Percentiles rank a stretch among this genome's conserved stretches.
Conservation (phyloP, 176 grass and related monocot genomes). For the Oryza nivara region DNA sequence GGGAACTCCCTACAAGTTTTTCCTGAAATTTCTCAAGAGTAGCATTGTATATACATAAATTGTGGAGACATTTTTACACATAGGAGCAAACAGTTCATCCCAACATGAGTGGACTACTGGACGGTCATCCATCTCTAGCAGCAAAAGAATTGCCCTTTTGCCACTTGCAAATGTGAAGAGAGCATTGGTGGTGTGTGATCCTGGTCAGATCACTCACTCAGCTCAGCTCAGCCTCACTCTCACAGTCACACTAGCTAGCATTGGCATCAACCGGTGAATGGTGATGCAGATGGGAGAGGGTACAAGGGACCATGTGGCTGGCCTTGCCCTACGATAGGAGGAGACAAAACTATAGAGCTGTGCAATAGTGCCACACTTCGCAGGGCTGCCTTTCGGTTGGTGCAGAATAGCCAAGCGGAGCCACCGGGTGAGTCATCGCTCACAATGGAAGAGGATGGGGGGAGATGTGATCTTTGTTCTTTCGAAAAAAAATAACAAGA, state of each 20-base stretch:
- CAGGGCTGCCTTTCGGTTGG: slow-evolving; percentile 31
- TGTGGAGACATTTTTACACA: too few species aligned
- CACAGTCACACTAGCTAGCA: background rate
- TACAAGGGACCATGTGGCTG: slow-evolving; percentile 38
- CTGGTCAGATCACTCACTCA: slow-evolving; percentile 18
- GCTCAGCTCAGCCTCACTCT: background rate
- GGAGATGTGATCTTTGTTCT: background rate
- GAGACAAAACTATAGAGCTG: slow-evolving; percentile 30
- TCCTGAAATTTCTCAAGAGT: too few species aligned
- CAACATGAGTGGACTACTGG: background rate
- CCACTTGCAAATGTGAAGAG: slow-evolving; percentile 1
- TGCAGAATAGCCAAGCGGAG: slow-evolving; percentile 12
- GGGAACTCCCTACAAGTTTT: too few species aligned
- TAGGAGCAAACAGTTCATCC: background rate
- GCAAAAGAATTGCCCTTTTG: background rate
- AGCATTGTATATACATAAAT: background rate
- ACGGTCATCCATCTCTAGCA: background rate
- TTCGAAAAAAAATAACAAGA: background rate
- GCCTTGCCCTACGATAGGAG: background rate
- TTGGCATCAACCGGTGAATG: slow-evolving; percentile 23
- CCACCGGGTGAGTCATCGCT: slow-evolving; percentile 11
- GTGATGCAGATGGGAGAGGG: slow-evolving; percentile 9
- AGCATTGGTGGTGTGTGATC: slow-evolving; percentile 36
- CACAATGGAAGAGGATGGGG: background rate
- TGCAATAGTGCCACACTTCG: slow-evolving; percentile 16